Base-by-base conservation (phyloP, 495 filamentous ascomycete species). In the Glonium stellatum region DNA sequence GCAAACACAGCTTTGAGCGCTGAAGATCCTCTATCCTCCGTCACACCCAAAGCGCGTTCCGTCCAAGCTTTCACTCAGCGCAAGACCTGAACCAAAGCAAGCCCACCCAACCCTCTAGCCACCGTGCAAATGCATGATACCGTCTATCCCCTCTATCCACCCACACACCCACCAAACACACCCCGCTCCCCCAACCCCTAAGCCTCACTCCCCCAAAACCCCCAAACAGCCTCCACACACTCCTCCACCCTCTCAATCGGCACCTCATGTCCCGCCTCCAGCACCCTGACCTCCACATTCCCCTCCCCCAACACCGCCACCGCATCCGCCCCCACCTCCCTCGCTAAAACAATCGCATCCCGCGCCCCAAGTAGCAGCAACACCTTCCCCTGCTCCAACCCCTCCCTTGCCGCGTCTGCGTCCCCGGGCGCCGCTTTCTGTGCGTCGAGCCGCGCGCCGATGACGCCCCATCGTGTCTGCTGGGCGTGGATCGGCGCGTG, bases 251-350 rank as follows among this genome's bases (percentile, higher is more conserved):
- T 77, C 8, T 79, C 77, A 67, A 82, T 81, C 15, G 81, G 78
- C 49, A 84, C 77, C 35, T 83, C 81, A 64, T 85, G 82, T 6
- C 80, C 82, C 4, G 77, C 80, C n/a, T 79, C 73, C 57, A 71
- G 74, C 55, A 76, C 70, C 61, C 55, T 39, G n/a, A 80, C 76
- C 23, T 72, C 64, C 19, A 77, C 73, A 60, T 79, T 77, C 52
- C 69, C 63, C 27, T 52, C 27, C 10, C 80, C 78, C 55, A 86
- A 67, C 19, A 73, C 76, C 23, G 73, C 71, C 0, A 66, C 76
- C 22, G 77, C 80, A 71, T 85, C 83, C 10, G 71, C 70, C n/a
- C 72, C 69, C n/a, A 83, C 62, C 64, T 92, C 82, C 21, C 80
- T 74, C 49, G 76, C 75, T 23, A 79, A 64, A 35, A 86, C 80